Base-by-base conservation (phyloP, 345 rosid genomes). In the Acer campestre region DNA sequence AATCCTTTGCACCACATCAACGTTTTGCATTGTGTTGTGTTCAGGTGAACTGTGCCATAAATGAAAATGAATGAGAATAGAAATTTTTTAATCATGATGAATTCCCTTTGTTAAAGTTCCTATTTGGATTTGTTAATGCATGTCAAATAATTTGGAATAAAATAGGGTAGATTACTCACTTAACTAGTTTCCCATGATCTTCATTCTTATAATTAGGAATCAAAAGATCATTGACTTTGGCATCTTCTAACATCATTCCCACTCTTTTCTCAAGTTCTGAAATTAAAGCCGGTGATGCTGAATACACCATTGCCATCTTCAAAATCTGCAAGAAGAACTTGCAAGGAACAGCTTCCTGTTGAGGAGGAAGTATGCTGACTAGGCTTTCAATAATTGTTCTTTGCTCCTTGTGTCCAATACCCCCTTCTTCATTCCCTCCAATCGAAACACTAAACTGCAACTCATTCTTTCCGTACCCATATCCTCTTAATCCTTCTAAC, bases 191-290 rank as follows among this genome's bases (percentile, higher is more conserved):
- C 4, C 85, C 89, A 46, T 85, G 93, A 80, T 95, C 90, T 70
- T 81, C 84, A 72, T 71, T 83, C 68, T 77, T 88, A 76, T 85
- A 92, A 74, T 86, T 88, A 59, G 97, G 98, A 81, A 95, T 92
- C 86, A 95, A 16, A 74, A 93, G 91, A 77, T 95, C 98, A 75
- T 87, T 72, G 56, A 86, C 95, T 66, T 68, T 87, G 66, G 93
- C 95, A 61, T 88, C 91, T 76, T 90, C 92, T 83, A 95, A 65
- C 72, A 72, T 78, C 82, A 87, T 75, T 20, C 97, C 93, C 0
- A 83, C 88, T 70, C 92, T 86, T 80, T 88, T 90, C 86, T 95
- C 95, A 29, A 95, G 94, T 77, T 95, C 95, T 70, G 93, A 85
- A 75, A 90, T 84, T 56, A 92, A 76, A 81, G 95, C 97, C 35